Evolutionary conservation across 768 basidiomycete genomes (phyloP), one percentile per base, ranked within the genome.

Genomic region (Pholiota molesta): DNA sequence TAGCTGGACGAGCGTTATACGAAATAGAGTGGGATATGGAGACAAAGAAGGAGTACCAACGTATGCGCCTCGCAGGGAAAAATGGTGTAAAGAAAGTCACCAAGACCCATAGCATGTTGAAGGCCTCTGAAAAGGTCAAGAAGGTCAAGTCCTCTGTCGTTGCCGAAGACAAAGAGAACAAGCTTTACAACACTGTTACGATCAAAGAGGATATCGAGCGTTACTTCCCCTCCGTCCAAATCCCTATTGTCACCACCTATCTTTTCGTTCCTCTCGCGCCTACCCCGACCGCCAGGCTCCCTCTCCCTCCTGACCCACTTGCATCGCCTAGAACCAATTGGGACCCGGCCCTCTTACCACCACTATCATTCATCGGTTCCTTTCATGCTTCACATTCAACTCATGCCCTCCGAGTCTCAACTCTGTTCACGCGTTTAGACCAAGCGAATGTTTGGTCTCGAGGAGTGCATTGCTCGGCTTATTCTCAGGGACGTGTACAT

Each of bases 231-330:
- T 64, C 73, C 14, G 69, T 73, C 19, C 51, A 68, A 54, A 65
- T 71, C 37, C 59, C 80, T 29, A 62, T 67, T 5, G 84, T 88
- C 4, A 87, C 83, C 11, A 91, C 92, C 9, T 80, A 80, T 65
- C 85, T 94, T 54, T 82, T 91, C 53, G 82, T 94, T 31, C 91
- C 92, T 56, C 83, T 94, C 61, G 88, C 88, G 0, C 91, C 92
- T 1, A 89, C 89, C 2, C 88, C 91, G 8, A 85, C 86, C 0
- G 71, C 81, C 4, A 86, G 87, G n/a, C 72, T 85, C 10, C 91
- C 91, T 3, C 78, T 93, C 55, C 76, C 76, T 53, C 73, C 60
- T 47, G 61, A 66, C 51, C 68, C 67, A 19, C 72, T 62, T 52
- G 70, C 69, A 11, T 63, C 66, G 9, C 57, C 17, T 28, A 52